Evolutionary conservation across 371 early-diverging fungal species (phyloP), one percentile per base, ranked within the genome.

Genomic region (Nematocida sp.): DNA sequence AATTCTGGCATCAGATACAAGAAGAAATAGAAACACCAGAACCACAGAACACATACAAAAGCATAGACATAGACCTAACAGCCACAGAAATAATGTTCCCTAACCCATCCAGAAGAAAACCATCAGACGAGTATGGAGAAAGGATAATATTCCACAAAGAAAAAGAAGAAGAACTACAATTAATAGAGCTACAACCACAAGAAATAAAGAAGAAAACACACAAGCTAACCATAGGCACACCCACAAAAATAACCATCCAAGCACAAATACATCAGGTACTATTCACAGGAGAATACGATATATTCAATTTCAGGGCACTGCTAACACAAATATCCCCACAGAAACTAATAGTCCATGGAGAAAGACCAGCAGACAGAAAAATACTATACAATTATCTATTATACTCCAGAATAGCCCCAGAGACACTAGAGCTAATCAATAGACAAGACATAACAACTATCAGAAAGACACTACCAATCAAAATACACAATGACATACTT

Each of bases 41-140:
- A 32, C 52, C 61, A 25, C 37, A 31, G 1, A 47, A 49, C 19
- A 38, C 23, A 19, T 75, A 76, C n/a, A 27, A 58, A 23, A 61
- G 27, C 15, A 41, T 45, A 37, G 75, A 67, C 34, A 25, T 52
- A 11, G 34, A 32, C 9, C 21, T 54, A 17, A 40, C 47, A 15
- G 55, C 43, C 23, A 51, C 43, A 17, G 54, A 77, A 29, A 38
- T 75, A 52, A 53, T 52, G 35, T 80, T 80, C 32, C 75, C 70
- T 2, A 29, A 45, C 19, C 53, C 55, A 9, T 45, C 43, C 25
- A 78, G 62, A 31, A 52, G 64, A 60, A 67, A 75, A 58, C 61
- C 63, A 38, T 62, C 70, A 19, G 77, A 80, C 46, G 76, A 80
- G 40, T 80, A 80, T 58, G 80, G 80, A 25, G 80, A 80, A 54